Conservation (phyloP, 148 eudicot species). For the Selenicereus undatus region DNA sequence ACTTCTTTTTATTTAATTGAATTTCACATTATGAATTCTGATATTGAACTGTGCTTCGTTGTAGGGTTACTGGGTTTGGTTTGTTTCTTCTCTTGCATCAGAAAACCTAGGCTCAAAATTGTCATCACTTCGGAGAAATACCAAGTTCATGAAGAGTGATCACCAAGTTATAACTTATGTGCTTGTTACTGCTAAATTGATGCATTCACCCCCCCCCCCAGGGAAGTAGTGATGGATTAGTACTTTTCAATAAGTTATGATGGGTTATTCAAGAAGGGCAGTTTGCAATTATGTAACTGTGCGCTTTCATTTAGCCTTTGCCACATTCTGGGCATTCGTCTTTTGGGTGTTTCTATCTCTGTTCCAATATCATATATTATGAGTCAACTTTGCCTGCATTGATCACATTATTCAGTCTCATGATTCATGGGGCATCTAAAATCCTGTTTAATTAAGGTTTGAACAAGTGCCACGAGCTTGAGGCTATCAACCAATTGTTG, state of each 20-base stretch:
- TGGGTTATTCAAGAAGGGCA: background rate
- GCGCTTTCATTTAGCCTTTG: background rate
- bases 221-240: no score
- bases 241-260: background rate
- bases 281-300: background rate
- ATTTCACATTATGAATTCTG: background rate
- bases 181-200: no score
- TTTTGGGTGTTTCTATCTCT: background rate
- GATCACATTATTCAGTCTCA: background rate
- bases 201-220: no score
- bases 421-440: background rate
- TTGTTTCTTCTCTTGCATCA: no score
- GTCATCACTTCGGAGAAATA: no score
- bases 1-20: background rate
- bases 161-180: no score
- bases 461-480: background rate
- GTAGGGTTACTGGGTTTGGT: background rate
- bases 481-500: conserved; percentile 7
- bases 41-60: background rate
- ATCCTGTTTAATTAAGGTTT: background rate
- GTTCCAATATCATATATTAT: background rate
- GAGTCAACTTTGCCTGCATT: background rate
- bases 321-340: background rate
- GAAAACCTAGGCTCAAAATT: no score
- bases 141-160: no score